These are phyloP conservation scores for Aureobasidium melanogenum DNA, from an alignment of 2,329 filamentous ascomycete species.

Conservation along the genomic window DNA sequence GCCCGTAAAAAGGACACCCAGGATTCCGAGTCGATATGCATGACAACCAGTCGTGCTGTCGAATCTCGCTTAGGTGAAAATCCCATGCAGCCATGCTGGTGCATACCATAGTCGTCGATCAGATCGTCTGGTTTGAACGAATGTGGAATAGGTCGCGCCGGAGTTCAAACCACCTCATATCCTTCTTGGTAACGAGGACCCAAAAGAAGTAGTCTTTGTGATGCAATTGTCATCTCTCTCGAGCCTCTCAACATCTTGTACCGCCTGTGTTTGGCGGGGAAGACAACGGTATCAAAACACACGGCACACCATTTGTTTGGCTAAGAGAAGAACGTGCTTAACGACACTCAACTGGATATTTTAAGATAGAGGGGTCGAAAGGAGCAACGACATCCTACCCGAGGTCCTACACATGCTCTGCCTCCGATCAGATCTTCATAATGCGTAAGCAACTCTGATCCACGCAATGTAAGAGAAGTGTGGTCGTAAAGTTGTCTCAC, in stretches of 20 bases:
- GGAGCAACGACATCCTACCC: neutral
- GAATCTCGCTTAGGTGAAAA: neutral
- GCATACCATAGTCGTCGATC: neutral
- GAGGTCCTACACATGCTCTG: neutral
- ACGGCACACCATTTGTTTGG: neutral
- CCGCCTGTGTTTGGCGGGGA: neutral
- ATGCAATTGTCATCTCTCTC: neutral
- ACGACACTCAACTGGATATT: neutral
- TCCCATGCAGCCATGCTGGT: neutral
- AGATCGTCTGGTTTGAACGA: neutral
- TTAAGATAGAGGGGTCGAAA: neutral
- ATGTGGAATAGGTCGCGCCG: neutral
- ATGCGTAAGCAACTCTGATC: neutral
- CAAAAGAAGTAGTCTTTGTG: neutral
- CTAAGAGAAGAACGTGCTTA: neutral
- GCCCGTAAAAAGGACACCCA: neutral
- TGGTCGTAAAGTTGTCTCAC: neutral
- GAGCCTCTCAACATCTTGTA: neutral
- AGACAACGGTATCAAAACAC: neutral
- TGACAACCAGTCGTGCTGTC: neutral
- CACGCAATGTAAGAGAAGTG: neutral
- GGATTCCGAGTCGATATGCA: neutral
- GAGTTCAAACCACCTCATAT: neutral
- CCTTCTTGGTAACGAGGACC: neutral
- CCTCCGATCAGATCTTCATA: neutral